Evolutionary conservation across 225 moss, liverwort and hornwort species (phyloP).

Genomic region (Thuidium tamariscinum): DNA sequence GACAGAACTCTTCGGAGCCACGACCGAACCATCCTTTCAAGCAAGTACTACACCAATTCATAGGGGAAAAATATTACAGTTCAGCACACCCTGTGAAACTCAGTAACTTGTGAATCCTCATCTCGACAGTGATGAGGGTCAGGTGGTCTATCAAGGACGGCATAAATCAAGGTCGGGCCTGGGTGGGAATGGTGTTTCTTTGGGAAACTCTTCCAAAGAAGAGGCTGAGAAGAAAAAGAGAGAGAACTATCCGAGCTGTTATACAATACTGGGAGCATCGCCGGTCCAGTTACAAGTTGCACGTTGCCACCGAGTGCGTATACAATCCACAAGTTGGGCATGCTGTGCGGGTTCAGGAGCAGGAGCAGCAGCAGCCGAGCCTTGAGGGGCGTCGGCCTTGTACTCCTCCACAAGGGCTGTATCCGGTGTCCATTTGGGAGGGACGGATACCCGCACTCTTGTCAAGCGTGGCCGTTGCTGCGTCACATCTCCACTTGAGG

Average conservation of each 20-base stretch:
- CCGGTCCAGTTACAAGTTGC: constrained; percentile 95
- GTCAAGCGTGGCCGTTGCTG: constrained; percentile 75
- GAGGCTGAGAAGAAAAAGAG: not conserved
- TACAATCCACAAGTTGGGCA: constrained; percentile 93
- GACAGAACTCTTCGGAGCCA: not conserved
- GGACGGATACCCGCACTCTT: constrained; percentile 71
- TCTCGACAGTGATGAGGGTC: constrained; percentile 5
- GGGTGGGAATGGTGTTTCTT: constrained; percentile 1
- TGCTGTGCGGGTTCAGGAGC: constrained; percentile 79
- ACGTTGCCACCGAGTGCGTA: constrained; percentile 95
- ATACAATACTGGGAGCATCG: constrained; percentile 95
- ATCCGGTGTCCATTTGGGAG: constrained; percentile 98
- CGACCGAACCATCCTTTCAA: not conserved
- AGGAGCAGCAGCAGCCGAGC: constrained; percentile 13
- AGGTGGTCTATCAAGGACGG: constrained; percentile 8
- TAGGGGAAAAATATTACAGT: constrained; percentile 34
- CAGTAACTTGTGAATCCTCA: constrained; percentile 10
- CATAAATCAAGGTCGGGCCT: constrained; percentile 6
- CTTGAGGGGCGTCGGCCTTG: constrained; percentile 26
- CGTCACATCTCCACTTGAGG: constrained; percentile 52
- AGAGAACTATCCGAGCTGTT: constrained; percentile 1
- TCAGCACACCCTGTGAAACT: constrained; percentile 31
- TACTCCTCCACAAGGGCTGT: constrained; percentile 68
- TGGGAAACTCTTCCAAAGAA: constrained; percentile 4
- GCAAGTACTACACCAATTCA: constrained; percentile 16